These are phyloP conservation scores for Neurospora crassa DNA, from an alignment of 2,329 filamentous ascomycete genomes.

Conservation along the genomic window DNA sequence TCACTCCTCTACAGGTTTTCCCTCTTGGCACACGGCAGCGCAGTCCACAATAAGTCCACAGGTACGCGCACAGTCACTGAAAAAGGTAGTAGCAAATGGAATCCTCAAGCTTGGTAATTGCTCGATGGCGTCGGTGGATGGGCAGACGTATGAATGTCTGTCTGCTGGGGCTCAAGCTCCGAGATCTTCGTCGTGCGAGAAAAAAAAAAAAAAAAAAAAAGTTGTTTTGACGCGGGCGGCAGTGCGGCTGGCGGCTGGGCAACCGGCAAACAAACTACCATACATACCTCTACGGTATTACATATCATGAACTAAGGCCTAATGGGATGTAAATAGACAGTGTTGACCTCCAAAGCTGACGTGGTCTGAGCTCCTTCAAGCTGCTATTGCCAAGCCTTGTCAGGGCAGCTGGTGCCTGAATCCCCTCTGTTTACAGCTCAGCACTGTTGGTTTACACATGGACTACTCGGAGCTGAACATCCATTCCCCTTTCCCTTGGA, in stretches of 20 bases:
- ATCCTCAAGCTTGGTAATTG: not conserved
- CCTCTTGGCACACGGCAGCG: not conserved
- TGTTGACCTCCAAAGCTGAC: not conserved
- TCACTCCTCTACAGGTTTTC: not conserved
- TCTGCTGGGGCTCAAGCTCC: not conserved
- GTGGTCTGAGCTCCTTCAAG: not conserved
- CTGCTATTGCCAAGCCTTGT: not conserved
- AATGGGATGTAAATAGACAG: not conserved
- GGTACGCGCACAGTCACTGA: not conserved
- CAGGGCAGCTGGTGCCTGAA: not conserved
- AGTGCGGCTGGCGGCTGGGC: not conserved
- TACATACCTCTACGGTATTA: too few relatives aligned
- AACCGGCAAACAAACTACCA: not conserved
- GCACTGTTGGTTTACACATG: not conserved
- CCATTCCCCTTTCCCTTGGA: not conserved
- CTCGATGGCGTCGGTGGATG: not conserved
- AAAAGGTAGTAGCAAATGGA: not conserved
- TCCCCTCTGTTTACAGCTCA: not conserved
- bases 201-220: constrained; percentile 1
- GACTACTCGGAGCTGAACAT: not conserved
- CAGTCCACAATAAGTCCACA: not conserved
- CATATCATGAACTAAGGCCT: not conserved
- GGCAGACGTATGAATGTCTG: not conserved
- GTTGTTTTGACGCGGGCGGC: not conserved
- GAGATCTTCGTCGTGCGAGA: not conserved